Conservation (phyloP, 192 early-diverging fungal genomes). For the Entrophospora sp. region DNA sequence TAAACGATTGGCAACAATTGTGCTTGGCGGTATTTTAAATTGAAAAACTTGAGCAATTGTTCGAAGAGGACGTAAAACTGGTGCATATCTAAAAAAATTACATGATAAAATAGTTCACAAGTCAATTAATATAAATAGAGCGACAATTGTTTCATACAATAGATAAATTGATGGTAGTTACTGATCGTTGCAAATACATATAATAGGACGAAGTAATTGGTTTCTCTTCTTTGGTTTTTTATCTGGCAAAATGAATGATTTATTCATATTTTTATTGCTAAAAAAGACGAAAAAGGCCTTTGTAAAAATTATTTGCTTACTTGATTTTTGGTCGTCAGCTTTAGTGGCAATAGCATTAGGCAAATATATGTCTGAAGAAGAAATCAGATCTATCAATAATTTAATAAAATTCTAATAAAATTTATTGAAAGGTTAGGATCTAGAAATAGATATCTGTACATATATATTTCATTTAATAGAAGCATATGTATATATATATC, state of each 20-base stretch:
- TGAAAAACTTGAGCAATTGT: slow-evolving; percentile 63
- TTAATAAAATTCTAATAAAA: slow-evolving; percentile 68
- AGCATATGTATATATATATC: too few relatives aligned
- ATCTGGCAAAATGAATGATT: background rate
- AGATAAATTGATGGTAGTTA: slow-evolving; percentile 26
- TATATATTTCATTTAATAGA: too few relatives aligned
- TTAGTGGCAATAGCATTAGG: too few relatives aligned
- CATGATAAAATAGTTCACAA: background rate
- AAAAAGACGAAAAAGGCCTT: too few relatives aligned
- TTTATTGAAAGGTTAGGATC: too few relatives aligned
- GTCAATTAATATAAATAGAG: background rate
- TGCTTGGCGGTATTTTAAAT: slow-evolving; percentile 55
- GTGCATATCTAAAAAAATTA: slow-evolving; percentile 56
- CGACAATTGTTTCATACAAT: background rate
- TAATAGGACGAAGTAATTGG: slow-evolving; percentile 83
- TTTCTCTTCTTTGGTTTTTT: slow-evolving; percentile 28
- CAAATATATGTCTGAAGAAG: too few relatives aligned
- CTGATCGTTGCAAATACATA: slow-evolving; percentile 98
- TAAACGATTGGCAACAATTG: slow-evolving; percentile 64
- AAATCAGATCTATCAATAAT: slow-evolving; percentile 62
- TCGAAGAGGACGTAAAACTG: slow-evolving; percentile 77
- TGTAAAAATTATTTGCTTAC: slow-evolving; percentile 1
- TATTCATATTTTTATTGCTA: too few relatives aligned
- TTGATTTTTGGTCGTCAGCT: too few relatives aligned
- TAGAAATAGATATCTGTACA: too few relatives aligned